Percentiles rank a stretch among this genome's conserved stretches.
Conservation (phyloP, 192 early-diverging fungal genomes). For the Backusella macrospora region DNA sequence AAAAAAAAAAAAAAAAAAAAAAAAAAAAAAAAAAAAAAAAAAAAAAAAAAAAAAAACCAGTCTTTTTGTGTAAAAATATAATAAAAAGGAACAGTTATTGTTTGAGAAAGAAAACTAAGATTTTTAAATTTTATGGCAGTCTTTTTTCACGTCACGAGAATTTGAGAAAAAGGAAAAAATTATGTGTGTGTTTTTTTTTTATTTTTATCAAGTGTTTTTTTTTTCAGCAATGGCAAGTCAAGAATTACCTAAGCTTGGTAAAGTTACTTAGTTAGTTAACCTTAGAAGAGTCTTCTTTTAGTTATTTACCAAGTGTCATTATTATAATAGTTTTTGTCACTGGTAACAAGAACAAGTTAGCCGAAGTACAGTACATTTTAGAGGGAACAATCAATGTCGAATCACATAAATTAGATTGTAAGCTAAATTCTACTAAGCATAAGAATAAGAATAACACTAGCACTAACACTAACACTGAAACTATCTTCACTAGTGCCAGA, state of each 20-base stretch:
- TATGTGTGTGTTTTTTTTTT: slow-evolving; percentile 17
- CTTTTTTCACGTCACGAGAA: not conserved
- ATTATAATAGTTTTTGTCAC: slow-evolving; percentile 78
- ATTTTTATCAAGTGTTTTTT: too few species aligned
- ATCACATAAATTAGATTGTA: slow-evolving; percentile 72
- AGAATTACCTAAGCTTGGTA: slow-evolving; percentile 31
- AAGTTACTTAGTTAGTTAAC: too few species aligned
- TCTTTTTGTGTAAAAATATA: too few species aligned
- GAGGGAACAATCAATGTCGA: slow-evolving; percentile 63
- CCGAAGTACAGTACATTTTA: slow-evolving; percentile 87
- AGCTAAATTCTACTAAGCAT: slow-evolving; percentile 19
- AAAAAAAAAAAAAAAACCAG: not conserved
- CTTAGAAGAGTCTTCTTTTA: not conserved
- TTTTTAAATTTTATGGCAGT: not conserved
- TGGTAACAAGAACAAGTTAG: slow-evolving; percentile 96
- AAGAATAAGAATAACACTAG: not conserved
- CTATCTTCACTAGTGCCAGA: slow-evolving; percentile 69
- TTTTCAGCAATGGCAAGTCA: not conserved
- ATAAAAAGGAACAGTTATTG: not conserved
- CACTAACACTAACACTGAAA: too few species aligned
- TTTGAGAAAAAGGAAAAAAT: not conserved
- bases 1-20: not conserved
- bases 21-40: not conserved
- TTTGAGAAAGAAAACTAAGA: not conserved
- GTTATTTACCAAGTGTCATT: not conserved